Conservation (phyloP, 2,329 filamentous ascomycete species). For the Berkeleyomyces rouxiae region DNA sequence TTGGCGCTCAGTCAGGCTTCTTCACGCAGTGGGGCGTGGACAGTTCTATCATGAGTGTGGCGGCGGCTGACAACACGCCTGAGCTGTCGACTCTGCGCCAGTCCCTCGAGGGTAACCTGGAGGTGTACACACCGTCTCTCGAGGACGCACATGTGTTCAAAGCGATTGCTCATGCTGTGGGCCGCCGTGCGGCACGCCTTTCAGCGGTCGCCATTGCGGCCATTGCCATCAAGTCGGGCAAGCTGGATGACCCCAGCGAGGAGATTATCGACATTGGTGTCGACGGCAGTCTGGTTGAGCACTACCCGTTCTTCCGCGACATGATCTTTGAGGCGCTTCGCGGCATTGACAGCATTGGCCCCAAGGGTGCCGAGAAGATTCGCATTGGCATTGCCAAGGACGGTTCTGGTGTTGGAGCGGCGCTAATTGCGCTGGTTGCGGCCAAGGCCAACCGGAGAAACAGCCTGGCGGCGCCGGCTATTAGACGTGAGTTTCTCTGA, state of each 20-base stretch:
- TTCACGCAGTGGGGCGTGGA: slow-evolving; percentile 79
- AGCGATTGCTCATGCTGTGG: slow-evolving; percentile 65
- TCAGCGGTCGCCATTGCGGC: slow-evolving; percentile 78
- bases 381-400: slow-evolving; percentile 95
- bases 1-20: slow-evolving; percentile 49
- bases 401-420: slow-evolving; percentile 62
- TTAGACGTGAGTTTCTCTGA: slow-evolving; percentile 6
- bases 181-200: slow-evolving; percentile 72
- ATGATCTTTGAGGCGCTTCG: slow-evolving; percentile 72
- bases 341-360: slow-evolving; percentile 61
- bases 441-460: slow-evolving; percentile 24
- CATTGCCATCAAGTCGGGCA: slow-evolving; percentile 64
- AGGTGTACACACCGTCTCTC: slow-evolving; percentile 56
- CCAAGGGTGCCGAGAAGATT: slow-evolving; percentile 65
- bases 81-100: slow-evolving; percentile 59
- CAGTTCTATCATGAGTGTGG: slow-evolving; percentile 74
- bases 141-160: slow-evolving; percentile 86
- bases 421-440: slow-evolving; percentile 82
- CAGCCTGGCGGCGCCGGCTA: slow-evolving; percentile 9
- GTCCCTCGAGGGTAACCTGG: slow-evolving; percentile 59
- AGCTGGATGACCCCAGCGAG: slow-evolving; percentile 45
- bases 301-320: slow-evolving; percentile 83
- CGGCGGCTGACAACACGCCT: slow-evolving; percentile 61
- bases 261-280: slow-evolving; percentile 79
- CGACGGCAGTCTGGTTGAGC: slow-evolving; percentile 85